These are phyloP conservation scores for Geoglossum cookeanum DNA, from an alignment of 2,329 filamentous ascomycete genomes.

Conservation along the genomic window DNA sequence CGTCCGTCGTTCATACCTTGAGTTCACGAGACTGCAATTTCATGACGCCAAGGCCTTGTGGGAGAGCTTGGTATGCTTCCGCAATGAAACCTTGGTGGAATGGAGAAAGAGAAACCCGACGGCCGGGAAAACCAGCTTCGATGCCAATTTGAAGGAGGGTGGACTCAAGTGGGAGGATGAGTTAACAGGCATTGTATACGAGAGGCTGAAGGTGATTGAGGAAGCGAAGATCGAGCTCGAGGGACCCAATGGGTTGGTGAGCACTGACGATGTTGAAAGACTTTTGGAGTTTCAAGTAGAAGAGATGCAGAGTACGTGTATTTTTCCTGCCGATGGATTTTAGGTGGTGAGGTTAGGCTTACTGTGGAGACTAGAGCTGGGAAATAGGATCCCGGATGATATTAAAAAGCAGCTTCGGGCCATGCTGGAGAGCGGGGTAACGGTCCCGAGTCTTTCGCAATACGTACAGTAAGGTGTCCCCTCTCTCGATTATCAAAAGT, in stretches of 20 bases:
- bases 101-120: slow-evolving; percentile 36
- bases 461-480: slow-evolving; percentile 42
- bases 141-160: slow-evolving; percentile 41
- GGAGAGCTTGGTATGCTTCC: slow-evolving; percentile 64
- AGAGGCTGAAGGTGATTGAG: slow-evolving; percentile 21
- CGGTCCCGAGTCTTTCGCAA: slow-evolving; percentile 55
- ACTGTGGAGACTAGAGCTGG: slow-evolving; percentile 36
- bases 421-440: slow-evolving; percentile 45
- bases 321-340: neutral
- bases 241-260: slow-evolving; percentile 29
- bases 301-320: slow-evolving; percentile 56
- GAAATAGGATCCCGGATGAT: slow-evolving; percentile 55
- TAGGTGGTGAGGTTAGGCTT: neutral
- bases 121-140: slow-evolving; percentile 31
- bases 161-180: slow-evolving; percentile 31
- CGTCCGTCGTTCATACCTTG: slow-evolving; percentile 54
- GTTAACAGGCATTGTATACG: slow-evolving; percentile 32
- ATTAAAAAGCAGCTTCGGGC: slow-evolving; percentile 52
- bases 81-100: slow-evolving; percentile 48
- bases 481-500: neutral
- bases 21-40: slow-evolving; percentile 66
- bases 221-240: slow-evolving; percentile 12
- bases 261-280: slow-evolving; percentile 61
- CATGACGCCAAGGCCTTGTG: slow-evolving; percentile 61
- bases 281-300: slow-evolving; percentile 77